Base-by-base conservation (phyloP, 345 rosid species). In the Salix purpurea region DNA sequence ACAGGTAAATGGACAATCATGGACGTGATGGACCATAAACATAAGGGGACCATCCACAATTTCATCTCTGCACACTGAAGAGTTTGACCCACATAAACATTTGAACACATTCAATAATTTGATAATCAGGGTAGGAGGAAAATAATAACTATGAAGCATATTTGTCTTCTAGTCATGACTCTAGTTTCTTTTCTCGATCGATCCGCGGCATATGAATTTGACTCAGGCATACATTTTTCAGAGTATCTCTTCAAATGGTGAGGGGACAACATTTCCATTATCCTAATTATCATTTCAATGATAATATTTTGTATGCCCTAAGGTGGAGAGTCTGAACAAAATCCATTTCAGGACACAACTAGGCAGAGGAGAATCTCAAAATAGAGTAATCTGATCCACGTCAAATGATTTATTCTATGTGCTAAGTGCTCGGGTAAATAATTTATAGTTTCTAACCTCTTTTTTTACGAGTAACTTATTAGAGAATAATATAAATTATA, bases 281-380 rank as follows among this genome's bases (percentile, higher is more conserved):
- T 26, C 18, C 11, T 19, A 12, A 28, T 69, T 7, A 58, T 26
- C 39, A 76, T 76, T 40, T 44, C 28, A 21, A 40, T 1, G 18
- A 46, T 54, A 54, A 34, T 48, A 42, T 42, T 67, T 40, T 68
- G 58, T 58, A 74, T 19, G 67, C 30, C 23, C 3, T 30, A 15
- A 69, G 67, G 79, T 60, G 61, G 74, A 69, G 79, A 76, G 60
- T 60, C 62, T 42, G 44, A 2, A n/a, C 44, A 58, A 40, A 76
- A 69, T 76, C 78, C 78, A 58, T 39, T 28, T 40, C 58, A 34
- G 32, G 18, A 68, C 66, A 54, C 16, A 67, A 19, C 19, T 39
- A 67, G 44, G 28, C 37, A 58, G 37, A 39, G 73, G 9, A 0
- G 6, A 54, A 54, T 54, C 60, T 61, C 28, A 21, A 65, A 32